phyloP scores from a whole-genome alignment of 169 alveolate species.

The Fabrea salina region DNA sequence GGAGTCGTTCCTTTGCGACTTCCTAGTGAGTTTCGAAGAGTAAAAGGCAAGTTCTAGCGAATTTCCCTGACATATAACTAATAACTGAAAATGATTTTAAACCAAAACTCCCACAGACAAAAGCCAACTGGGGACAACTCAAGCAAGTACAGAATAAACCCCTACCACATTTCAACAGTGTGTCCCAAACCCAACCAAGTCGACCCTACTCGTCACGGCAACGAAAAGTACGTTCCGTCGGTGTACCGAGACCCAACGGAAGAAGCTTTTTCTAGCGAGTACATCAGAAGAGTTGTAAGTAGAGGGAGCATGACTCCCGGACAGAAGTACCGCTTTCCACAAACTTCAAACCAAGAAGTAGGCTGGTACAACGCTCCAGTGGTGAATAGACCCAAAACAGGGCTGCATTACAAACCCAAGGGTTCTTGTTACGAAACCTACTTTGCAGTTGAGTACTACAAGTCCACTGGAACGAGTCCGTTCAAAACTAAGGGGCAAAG shows the following conservation, averaged over 20 bases:
- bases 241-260: constrained; percentile 27
- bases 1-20: too few relatives aligned
- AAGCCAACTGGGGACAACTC: too few relatives aligned
- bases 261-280: constrained; percentile 30
- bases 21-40: too few relatives aligned
- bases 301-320: constrained; percentile 27
- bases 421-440: neutral
- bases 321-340: constrained; percentile 14
- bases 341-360: constrained; percentile 21
- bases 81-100: too few relatives aligned
- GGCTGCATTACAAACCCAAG: neutral
- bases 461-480: constrained; percentile 27
- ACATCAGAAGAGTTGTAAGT: neutral
- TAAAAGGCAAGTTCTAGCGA: too few relatives aligned
- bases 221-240: neutral
- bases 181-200: constrained; percentile 21
- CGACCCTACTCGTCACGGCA: neutral
- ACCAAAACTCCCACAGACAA: too few relatives aligned
- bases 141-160: constrained; percentile 31
- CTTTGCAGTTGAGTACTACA: constrained; percentile 23
- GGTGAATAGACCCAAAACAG: constrained; percentile 1
- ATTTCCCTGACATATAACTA: too few relatives aligned
- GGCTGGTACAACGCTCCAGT: constrained; percentile 26
- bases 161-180: neutral
- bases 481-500: too few relatives aligned